Evolutionary conservation across 331 rosid genomes (phyloP).

Genomic region (Ulmus americana): DNA sequence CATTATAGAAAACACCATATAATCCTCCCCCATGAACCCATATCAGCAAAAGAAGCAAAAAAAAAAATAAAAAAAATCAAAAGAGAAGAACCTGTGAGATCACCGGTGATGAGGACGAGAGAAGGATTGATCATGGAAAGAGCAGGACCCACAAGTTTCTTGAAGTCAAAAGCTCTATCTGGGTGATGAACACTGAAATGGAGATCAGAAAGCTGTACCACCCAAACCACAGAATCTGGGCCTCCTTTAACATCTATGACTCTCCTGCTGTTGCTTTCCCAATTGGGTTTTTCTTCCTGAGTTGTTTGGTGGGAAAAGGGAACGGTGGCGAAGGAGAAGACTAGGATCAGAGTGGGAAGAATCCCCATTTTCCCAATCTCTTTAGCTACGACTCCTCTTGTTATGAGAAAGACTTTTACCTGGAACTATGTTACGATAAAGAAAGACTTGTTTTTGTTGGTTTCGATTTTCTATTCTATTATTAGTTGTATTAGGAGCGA

Average conservation of each 20-base stretch:
- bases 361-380: conserved; percentile 11
- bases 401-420: neutral
- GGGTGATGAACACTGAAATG: conserved; percentile 94
- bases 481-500: no score
- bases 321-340: conserved; percentile 4
- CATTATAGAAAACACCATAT: neutral
- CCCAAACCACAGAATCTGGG: conserved; percentile 70
- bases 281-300: neutral
- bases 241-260: conserved; percentile 39
- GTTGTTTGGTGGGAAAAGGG: neutral
- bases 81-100: conserved; percentile 63
- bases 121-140: conserved; percentile 83
- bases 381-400: neutral
- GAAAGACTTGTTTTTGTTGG: no score
- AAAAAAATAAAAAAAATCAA: neutral
- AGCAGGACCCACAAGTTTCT: conserved; percentile 44
- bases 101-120: conserved; percentile 86
- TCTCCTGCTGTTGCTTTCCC: conserved; percentile 6
- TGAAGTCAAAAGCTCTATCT: conserved; percentile 59
- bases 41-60: neutral
- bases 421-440: no score
- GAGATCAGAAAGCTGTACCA: conserved; percentile 92
- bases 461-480: no score
- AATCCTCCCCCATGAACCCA: neutral
- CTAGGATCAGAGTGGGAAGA: neutral